Percentiles rank a stretch among this genome's conserved stretches.
Conservation (phyloP, 768 basidiomycete species). For the Trametes cubensis region DNA sequence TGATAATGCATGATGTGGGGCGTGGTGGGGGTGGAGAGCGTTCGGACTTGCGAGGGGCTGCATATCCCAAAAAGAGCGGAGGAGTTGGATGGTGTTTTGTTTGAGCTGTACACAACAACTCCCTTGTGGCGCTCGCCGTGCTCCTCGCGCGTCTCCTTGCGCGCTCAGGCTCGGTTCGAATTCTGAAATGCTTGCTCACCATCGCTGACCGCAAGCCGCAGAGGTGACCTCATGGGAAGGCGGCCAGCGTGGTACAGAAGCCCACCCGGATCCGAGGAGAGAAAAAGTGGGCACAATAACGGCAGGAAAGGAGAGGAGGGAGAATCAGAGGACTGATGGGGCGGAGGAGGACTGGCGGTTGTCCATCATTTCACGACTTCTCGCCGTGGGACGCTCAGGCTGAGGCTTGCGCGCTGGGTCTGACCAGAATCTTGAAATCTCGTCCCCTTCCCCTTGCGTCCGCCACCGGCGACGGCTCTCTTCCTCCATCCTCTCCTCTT, state of each 20-base stretch:
- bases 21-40: too few relatives aligned
- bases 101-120: neutral
- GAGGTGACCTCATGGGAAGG: too few relatives aligned
- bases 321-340: neutral
- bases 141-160: neutral
- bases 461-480: neutral
- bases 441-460: too few relatives aligned
- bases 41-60: too few relatives aligned
- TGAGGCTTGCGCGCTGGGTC: neutral
- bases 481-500: neutral
- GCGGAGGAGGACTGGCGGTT: slow-evolving; percentile 4
- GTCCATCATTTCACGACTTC: slow-evolving; percentile 15
- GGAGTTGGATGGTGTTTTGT: neutral
- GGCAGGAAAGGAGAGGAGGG: neutral
- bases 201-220: too few relatives aligned
- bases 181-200: neutral
- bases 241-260: too few relatives aligned
- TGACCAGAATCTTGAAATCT: too few relatives aligned
- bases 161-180: neutral
- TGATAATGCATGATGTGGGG: too few relatives aligned
- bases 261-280: neutral
- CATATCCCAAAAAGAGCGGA: neutral
- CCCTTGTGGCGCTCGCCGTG: slow-evolving; percentile 5
- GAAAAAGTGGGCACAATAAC: neutral
- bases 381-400: slow-evolving; percentile 15